Evolutionary conservation across 2,329 filamentous ascomycete genomes (phyloP), one percentile per base, ranked within the genome.

Genomic region (Pseudocercospora fuligena): DNA sequence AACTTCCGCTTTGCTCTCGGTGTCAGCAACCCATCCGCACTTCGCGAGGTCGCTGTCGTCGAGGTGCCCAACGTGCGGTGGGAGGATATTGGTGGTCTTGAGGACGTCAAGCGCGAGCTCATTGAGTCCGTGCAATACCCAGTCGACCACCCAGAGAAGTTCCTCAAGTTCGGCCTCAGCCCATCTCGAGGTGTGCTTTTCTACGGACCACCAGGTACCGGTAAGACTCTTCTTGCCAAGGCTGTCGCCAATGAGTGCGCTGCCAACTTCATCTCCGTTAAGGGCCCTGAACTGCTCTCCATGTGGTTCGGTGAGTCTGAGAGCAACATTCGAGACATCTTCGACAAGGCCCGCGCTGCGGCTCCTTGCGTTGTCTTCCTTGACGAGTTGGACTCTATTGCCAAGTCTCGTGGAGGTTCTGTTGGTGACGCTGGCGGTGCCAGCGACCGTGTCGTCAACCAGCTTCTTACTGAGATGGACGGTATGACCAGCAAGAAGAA

Each of bases 271-370:
- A 98, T 99, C 80, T 99, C 95, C 47, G 91, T 99, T 82, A 99
- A 99, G 89, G 95, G 95, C 69, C 96, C 95, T 65, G 95, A 99
- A 82, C 87, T 99, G 77, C 89, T 99, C 76, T 97, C 93, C 81
- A 99, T 99, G 95, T 99, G 95, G 95, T 99, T 99, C 79, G 95
- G 95, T 90, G 95, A 99, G 85, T 99, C 95, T 63, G 96, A 99
- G 85, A 97, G 93, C 89, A 99, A 99, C 84, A 98, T 99, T 73
- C 92, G 95, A 79, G 95, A 99, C 80, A 99, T 99, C 77, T 99
- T 99, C 82, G 95, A 99, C 89, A 99, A 98, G 89, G 95, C 95
- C 72, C 93, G 95, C 79, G 96, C 95, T 70, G 95, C 96, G 68
- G 95, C 95, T 76, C 95, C 95, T 83, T 99, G 96, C 76, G 92